A percentile compares a stretch with the other conserved stretches of the same genome.
These are phyloP conservation scores for Yamadazyma spencermartinsiae DNA, from an alignment of 1,139 yeast species.

Conservation along the genomic window DNA sequence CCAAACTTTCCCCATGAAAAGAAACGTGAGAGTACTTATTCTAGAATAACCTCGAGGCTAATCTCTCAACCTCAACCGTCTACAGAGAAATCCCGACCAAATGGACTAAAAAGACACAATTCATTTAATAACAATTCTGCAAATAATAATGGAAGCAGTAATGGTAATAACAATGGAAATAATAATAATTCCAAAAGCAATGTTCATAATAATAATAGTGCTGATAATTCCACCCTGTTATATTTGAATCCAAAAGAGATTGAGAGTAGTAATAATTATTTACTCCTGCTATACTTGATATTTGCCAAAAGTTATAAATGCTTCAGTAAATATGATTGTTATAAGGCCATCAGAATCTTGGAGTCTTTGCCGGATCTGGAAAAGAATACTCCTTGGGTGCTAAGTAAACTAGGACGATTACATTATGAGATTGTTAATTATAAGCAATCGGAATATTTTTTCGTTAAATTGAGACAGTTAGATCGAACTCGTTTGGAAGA, in stretches of 20 bases:
- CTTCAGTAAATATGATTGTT: constrained; percentile 71
- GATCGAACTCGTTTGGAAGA: constrained; percentile 85
- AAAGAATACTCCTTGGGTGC: constrained; percentile 80
- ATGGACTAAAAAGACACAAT: constrained; percentile 4
- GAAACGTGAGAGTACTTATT: constrained; percentile 34
- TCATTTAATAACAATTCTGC: constrained; percentile 10
- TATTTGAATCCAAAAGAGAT: constrained; percentile 29
- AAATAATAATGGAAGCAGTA: constrained; percentile 7
- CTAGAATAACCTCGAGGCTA: constrained; percentile 55
- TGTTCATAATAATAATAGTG: constrained; percentile 12
- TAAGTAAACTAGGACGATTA: constrained; percentile 74
- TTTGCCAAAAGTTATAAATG: constrained; percentile 70
- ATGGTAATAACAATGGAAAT: neutral
- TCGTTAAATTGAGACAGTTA: constrained; percentile 57
- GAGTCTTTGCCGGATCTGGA: constrained; percentile 65
- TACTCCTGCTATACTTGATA: constrained; percentile 53
- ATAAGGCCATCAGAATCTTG: constrained; percentile 72
- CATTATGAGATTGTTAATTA: constrained; percentile 90
- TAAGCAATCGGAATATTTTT: constrained; percentile 68
- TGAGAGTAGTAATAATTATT: constrained; percentile 42
- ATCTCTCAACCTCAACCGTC: constrained; percentile 43
- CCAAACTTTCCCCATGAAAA: constrained; percentile 31
- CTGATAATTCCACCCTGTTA: constrained; percentile 3
- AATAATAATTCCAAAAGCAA: neutral
- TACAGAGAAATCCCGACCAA: constrained; percentile 1